Evolutionary conservation across 2,329 filamentous ascomycete genomes (phyloP).

Genomic region (Fusarium abutilonis): DNA sequence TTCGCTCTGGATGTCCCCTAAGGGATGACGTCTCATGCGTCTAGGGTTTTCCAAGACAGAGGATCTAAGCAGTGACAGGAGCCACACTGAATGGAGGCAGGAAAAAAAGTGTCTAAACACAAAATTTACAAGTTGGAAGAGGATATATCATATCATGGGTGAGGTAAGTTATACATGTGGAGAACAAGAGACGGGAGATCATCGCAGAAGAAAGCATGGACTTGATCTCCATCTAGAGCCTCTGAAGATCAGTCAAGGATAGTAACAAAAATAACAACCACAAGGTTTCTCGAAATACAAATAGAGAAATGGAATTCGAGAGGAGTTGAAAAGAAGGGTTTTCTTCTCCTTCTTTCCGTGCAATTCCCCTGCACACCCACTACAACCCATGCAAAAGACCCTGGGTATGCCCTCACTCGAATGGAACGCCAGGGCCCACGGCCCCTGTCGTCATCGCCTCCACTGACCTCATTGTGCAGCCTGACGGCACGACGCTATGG

Average conservation of each 20-base stretch:
- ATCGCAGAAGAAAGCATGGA: conserved; percentile 22
- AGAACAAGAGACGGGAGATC: conserved; percentile 39
- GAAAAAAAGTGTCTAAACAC: background rate
- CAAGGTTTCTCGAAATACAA: conserved; percentile 7
- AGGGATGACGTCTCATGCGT: conserved; percentile 35
- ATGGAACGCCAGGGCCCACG: conserved; percentile 7
- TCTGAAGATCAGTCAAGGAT: conserved; percentile 18
- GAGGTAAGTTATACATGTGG: conserved; percentile 28
- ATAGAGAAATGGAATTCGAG: background rate
- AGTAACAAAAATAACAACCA: background rate
- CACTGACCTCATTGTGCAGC: conserved; percentile 47
- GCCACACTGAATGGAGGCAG: conserved; percentile 1
- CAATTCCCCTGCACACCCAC: conserved; percentile 21
- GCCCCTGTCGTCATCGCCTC: conserved; percentile 43
- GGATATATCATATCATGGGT: conserved; percentile 14
- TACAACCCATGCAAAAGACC: conserved; percentile 18
- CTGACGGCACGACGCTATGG: conserved; percentile 9
- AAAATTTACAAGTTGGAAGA: background rate
- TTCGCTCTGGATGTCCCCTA: background rate
- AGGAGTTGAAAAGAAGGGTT: background rate
- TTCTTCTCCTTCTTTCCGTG: conserved; percentile 3
- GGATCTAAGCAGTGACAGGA: conserved; percentile 18
- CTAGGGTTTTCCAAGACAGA: conserved; percentile 19
- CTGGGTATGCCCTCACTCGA: conserved; percentile 22
- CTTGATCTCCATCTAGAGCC: conserved; percentile 26